Percentiles rank a stretch among this genome's conserved stretches.
Conservation (phyloP, 2,329 filamentous ascomycete genomes). For the Lasiodiplodia theobromae region DNA sequence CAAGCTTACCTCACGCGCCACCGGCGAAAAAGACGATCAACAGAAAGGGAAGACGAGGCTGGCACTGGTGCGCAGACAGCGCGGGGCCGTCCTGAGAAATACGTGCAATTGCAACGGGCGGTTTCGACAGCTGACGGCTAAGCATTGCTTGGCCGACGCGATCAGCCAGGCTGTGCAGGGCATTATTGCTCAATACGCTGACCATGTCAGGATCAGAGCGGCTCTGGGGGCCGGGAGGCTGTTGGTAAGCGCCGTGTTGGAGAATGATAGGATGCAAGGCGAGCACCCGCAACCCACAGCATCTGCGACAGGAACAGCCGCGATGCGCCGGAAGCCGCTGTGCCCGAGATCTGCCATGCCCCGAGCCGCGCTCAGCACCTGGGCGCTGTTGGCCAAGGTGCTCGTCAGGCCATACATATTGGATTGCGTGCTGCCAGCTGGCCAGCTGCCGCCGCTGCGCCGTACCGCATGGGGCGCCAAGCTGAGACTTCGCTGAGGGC, state of each 20-base stretch:
- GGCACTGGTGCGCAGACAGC: neutral
- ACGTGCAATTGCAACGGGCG: conserved; percentile 12
- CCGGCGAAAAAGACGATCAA: conserved; percentile 12
- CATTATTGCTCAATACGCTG: conserved; percentile 4
- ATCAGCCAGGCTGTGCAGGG: conserved; percentile 23
- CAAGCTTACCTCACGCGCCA: conserved; percentile 28
- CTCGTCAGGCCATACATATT: conserved; percentile 14
- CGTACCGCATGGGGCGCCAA: conserved; percentile 26
- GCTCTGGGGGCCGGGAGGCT: neutral
- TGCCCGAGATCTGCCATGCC: conserved; percentile 16
- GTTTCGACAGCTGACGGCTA: conserved; percentile 22
- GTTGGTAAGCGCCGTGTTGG: conserved; percentile 12
- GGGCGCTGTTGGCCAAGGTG: conserved; percentile 20
- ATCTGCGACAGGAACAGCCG: conserved; percentile 22
- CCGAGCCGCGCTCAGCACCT: conserved; percentile 16
- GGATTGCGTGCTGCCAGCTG: conserved; percentile 22
- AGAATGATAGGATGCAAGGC: conserved; percentile 11
- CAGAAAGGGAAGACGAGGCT: conserved; percentile 10
- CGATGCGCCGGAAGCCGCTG: conserved; percentile 21
- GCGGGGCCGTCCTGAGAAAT: conserved; percentile 19
- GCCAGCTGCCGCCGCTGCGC: conserved; percentile 14
- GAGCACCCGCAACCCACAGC: conserved; percentile 12
- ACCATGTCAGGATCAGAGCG: conserved; percentile 1
- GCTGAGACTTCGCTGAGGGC: conserved; percentile 28
- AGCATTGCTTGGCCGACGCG: conserved; percentile 21